These are phyloP conservation scores for Cenchrus americanus DNA, from an alignment of 176 grass and related monocot species.

Conservation along the genomic window DNA sequence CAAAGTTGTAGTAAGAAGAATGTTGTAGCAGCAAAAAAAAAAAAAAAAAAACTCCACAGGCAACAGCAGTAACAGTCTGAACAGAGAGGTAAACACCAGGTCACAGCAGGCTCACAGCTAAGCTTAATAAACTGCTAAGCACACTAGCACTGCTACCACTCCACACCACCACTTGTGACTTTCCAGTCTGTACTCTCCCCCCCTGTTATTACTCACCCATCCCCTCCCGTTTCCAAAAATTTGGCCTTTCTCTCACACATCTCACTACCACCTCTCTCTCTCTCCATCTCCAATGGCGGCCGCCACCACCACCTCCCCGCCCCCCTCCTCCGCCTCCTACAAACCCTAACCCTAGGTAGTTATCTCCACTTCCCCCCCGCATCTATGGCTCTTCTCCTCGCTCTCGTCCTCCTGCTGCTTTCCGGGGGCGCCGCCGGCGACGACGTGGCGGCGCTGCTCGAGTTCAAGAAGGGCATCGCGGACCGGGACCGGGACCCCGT, in stretches of 20 bases:
- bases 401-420: constrained; percentile 40
- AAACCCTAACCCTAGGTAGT: constrained; percentile 50
- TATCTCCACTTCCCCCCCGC: neutral
- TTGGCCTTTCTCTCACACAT: constrained; percentile 40
- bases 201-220: constrained; percentile 48
- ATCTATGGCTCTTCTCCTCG: constrained; percentile 51
- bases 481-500: constrained; percentile 42
- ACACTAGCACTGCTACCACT: constrained; percentile 15
- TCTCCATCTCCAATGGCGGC: constrained; percentile 53
- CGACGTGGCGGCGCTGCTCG: constrained; percentile 72
- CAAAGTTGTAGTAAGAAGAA: neutral
- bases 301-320: constrained; percentile 9
- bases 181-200: constrained; percentile 50
- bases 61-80: constrained; percentile 10
- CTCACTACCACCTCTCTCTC: constrained; percentile 27
- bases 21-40: neutral
- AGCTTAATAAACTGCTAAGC: constrained; percentile 30
- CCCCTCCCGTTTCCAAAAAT: constrained; percentile 51
- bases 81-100: constrained; percentile 22
- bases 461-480: constrained; percentile 94
- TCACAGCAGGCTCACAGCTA: constrained; percentile 22
- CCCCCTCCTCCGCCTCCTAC: constrained; percentile 33
- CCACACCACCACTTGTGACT: constrained; percentile 47
- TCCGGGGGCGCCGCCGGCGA: constrained; percentile 52
- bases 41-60: neutral